These are phyloP conservation scores for Mycena epipterygia DNA, from an alignment of 768 basidiomycete species.

Conservation along the genomic window DNA sequence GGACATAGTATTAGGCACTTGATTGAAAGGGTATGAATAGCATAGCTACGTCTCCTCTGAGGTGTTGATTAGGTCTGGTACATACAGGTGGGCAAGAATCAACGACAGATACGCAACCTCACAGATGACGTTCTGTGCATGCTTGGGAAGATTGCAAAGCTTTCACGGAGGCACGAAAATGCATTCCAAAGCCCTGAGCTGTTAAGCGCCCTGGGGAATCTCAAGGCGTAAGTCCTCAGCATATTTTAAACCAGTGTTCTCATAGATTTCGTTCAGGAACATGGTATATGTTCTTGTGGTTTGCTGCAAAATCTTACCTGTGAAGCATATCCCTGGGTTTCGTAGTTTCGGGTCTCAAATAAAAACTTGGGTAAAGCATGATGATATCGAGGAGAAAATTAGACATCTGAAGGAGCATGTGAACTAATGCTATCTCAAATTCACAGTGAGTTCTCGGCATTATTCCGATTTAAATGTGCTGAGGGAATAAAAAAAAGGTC, in stretches of 20 bases:
- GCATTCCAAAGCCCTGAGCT: constrained; percentile 9
- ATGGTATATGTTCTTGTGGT: constrained; percentile 7
- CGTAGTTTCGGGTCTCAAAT: not conserved
- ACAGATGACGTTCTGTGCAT: constrained; percentile 7
- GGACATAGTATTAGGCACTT: not conserved
- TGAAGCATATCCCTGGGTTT: not conserved
- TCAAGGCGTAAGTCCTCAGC: constrained; percentile 28
- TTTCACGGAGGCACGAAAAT: not conserved
- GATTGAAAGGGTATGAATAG: not conserved
- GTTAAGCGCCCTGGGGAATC: constrained; percentile 10
- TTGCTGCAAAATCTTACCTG: not conserved
- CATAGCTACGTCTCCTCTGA: not conserved
- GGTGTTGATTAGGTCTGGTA: not conserved
- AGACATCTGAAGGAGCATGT: constrained; percentile 15
- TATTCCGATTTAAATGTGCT: not conserved
- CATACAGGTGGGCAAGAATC: constrained; percentile 23
- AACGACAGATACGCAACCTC: constrained; percentile 17
- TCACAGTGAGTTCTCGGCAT: constrained; percentile 5
- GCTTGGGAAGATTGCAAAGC: not conserved
- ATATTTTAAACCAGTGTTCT: not conserved
- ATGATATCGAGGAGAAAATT: constrained; percentile 18
- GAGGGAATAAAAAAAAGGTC: not conserved
- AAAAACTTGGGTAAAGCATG: constrained; percentile 19
- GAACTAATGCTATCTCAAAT: constrained; percentile 11
- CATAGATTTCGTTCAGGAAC: not conserved